Conservation (phyloP, 176 grass and related monocot species). For the Aegilops speltoides region DNA sequence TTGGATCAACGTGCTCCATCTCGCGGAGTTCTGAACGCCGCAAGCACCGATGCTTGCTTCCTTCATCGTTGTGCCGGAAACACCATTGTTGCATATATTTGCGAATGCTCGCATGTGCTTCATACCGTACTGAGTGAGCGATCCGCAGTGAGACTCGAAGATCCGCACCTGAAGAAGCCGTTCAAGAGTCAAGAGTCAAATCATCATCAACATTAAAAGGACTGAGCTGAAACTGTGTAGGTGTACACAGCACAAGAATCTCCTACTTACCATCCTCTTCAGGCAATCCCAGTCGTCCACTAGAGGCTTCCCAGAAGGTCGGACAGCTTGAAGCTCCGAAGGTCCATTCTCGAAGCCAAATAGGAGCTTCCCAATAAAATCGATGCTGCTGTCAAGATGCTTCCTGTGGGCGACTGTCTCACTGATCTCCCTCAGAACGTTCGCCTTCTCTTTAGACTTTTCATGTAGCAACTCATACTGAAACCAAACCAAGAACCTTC, state of each 20-base stretch:
- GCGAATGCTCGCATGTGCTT: constrained; percentile 76
- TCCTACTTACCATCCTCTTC: constrained; percentile 65
- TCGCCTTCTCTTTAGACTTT: constrained; percentile 46
- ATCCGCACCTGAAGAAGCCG: constrained; percentile 52
- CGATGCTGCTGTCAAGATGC: constrained; percentile 71
- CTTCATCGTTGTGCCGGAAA: constrained; percentile 43
- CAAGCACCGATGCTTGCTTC: constrained; percentile 46
- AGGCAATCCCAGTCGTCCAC: constrained; percentile 92
- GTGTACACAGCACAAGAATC: not conserved
- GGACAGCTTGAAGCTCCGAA: constrained; percentile 48
- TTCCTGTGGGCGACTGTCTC: constrained; percentile 56
- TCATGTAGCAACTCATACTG: constrained; percentile 75
- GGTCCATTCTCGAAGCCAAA: constrained; percentile 67
- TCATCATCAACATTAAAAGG: not conserved
- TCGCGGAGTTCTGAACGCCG: constrained; percentile 39
- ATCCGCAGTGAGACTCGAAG: constrained; percentile 77
- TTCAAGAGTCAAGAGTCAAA: not conserved
- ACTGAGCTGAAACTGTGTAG: not conserved
- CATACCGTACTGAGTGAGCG: constrained; percentile 83
- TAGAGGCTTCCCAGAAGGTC: constrained; percentile 50
- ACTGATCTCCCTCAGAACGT: constrained; percentile 61
- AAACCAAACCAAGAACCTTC: constrained; percentile 25
- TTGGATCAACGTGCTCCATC: constrained; percentile 47
- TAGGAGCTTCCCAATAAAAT: constrained; percentile 67
- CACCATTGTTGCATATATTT: constrained; percentile 72